Base-by-base conservation (phyloP, 2,329 filamentous ascomycete species). In the Fusarium nanum region DNA sequence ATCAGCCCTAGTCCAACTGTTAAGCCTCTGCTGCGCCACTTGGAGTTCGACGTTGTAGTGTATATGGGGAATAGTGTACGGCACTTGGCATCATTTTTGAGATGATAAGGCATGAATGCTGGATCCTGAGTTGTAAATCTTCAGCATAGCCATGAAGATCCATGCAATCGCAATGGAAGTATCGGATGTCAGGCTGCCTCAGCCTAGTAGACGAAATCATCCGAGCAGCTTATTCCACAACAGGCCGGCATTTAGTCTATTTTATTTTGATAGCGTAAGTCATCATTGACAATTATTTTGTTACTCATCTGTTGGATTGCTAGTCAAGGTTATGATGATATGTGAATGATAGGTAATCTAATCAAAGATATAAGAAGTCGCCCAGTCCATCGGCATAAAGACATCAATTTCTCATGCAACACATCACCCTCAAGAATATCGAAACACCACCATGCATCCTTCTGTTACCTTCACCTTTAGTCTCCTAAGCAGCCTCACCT, bases 221-320 rank as follows among this genome's bases (percentile, higher is more conserved):
- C 1, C 5, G 1, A 18, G 3, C 32, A 18, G 5, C 9, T 18
- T 18, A 18, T 18, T 8, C 5, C 4, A 18, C 32, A 2, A 18
- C 6, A 1, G 16, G 6, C 14, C 2, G 10, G 32, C 5, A 7
- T 34, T 18, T 34, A 34, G 32, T 5, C 32, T 34, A 3, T 9
- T 34, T 18, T 34, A 6, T 18, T 34, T 34, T 10, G 32, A n/a
- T n/a, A n/a, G n/a, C n/a, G n/a, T n/a, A n/a, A n/a, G n/a, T n/a
- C n/a, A n/a, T n/a, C n/a, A n/a, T n/a, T n/a, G 14, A 18, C 1
- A 34, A 18, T 18, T 18, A 34, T 11, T 18, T 4, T 34, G 2
- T 34, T 18, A 18, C 16, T 1, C 5, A 34, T 9, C 16, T 37
- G 16, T 37, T 16, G 9, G 34, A 2, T 37, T 37, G 16, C 18